Percentiles rank a stretch among this genome's conserved stretches.
These are phyloP conservation scores for Phytopythium litorale DNA, from an alignment of 352 stramenopile genomes.

Conservation along the genomic window DNA sequence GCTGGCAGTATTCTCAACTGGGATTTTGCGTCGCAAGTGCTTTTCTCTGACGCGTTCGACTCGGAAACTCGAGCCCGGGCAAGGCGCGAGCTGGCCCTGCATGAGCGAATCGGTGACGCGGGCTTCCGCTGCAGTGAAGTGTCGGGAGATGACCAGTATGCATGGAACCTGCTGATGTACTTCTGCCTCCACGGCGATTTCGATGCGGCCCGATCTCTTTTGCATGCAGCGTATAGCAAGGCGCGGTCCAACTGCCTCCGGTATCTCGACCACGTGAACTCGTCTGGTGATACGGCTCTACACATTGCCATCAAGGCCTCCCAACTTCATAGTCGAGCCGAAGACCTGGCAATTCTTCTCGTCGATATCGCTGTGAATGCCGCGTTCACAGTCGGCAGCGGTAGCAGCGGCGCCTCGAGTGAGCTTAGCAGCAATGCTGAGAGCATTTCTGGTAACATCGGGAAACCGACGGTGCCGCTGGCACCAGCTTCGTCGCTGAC, in stretches of 20 bases:
- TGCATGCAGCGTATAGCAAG: constrained; percentile 14
- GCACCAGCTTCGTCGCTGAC: not conserved
- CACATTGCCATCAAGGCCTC: constrained; percentile 63
- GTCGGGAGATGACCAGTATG: constrained; percentile 34
- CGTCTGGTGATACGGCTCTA: constrained; percentile 56
- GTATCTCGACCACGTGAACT: constrained; percentile 58
- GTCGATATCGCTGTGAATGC: constrained; percentile 21
- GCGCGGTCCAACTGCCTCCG: constrained; percentile 21
- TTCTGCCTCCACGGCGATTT: constrained; percentile 49
- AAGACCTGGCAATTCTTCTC: constrained; percentile 24
- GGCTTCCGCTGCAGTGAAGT: constrained; percentile 26
- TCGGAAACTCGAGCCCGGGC: constrained; percentile 12
- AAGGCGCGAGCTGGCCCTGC: constrained; percentile 28
- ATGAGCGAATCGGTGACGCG: constrained; percentile 16
- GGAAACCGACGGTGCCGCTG: not conserved
- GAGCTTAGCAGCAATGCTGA: not conserved
- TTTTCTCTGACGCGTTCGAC: constrained; percentile 24
- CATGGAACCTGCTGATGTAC: constrained; percentile 74
- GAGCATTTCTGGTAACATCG: not conserved
- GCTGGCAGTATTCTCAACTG: constrained; percentile 45
- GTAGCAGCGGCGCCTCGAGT: not conserved
- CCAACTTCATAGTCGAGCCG: constrained; percentile 8
- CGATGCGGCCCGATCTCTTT: constrained; percentile 28
- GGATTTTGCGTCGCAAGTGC: constrained; percentile 48
- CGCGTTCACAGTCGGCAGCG: not conserved